Evolutionary conservation across 768 basidiomycete genomes (phyloP).

Genomic region (Hericium coralloides): DNA sequence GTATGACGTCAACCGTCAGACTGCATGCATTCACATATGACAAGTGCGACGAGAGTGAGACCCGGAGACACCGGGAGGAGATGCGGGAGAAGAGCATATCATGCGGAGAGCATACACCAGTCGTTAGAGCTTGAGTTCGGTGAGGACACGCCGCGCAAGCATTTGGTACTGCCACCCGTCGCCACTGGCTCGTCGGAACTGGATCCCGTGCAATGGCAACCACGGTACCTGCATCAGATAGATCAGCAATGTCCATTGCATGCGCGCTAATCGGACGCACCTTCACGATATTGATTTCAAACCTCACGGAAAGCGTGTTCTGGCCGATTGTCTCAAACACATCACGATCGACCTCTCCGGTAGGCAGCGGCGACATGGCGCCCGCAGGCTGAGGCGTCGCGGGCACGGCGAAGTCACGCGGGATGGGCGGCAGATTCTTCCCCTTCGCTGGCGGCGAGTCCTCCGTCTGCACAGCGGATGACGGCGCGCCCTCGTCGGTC

Average conservation of each 20-base stretch:
- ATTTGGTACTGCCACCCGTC: conserved; percentile 98
- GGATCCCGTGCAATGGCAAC: conserved; percentile 89
- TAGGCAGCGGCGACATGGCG: conserved; percentile 42
- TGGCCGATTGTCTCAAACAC: conserved; percentile 67
- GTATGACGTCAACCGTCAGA: not conserved
- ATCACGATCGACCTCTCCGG: conserved; percentile 58
- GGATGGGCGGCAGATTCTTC: conserved; percentile 73
- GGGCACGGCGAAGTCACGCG: conserved; percentile 49
- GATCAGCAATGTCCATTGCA: not conserved
- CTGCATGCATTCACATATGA: not conserved
- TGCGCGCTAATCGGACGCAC: conserved; percentile 36
- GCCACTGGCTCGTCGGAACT: conserved; percentile 84
- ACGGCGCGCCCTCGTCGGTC: conserved; percentile 9
- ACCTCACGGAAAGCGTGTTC: conserved; percentile 80
- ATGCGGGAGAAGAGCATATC: not conserved
- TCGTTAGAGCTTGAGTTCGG: conserved; percentile 71
- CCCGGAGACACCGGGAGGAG: not conserved
- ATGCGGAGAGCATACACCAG: not conserved
- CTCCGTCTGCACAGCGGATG: conserved; percentile 8
- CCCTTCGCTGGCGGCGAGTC: conserved; percentile 45
- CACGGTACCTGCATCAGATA: conserved; percentile 63
- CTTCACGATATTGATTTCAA: conserved; percentile 97
- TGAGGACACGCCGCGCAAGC: conserved; percentile 81
- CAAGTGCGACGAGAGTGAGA: not conserved
- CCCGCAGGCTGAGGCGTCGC: conserved; percentile 17